These are phyloP conservation scores for Xylaria sp. DNA, from an alignment of 2,329 filamentous ascomycete species.

Conservation along the genomic window DNA sequence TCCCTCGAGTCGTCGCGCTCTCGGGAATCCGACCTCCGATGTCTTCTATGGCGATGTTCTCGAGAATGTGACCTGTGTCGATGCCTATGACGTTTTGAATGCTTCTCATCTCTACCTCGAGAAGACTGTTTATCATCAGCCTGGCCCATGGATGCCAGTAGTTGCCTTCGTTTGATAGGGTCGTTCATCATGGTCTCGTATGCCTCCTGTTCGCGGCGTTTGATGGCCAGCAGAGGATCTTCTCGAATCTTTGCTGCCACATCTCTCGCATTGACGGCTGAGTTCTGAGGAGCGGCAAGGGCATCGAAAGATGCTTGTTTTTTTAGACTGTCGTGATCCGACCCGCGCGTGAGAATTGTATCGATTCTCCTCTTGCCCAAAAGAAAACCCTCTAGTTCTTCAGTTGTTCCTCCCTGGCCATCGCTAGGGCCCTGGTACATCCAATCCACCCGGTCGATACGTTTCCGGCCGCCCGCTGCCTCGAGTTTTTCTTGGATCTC, in stretches of 20 bases:
- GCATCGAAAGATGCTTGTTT: slow-evolving; percentile 73
- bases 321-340: slow-evolving; percentile 81
- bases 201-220: slow-evolving; percentile 86
- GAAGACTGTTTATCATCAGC: slow-evolving; percentile 56
- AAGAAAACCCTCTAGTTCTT: slow-evolving; percentile 94
- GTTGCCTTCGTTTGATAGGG: slow-evolving; percentile 71
- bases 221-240: slow-evolving; percentile 92
- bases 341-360: slow-evolving; percentile 79
- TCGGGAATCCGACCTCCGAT: slow-evolving; percentile 51
- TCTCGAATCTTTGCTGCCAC: slow-evolving; percentile 87
- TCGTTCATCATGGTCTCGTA: slow-evolving; percentile 85
- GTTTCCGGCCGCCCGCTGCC: slow-evolving; percentile 82
- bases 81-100: slow-evolving; percentile 54
- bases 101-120: slow-evolving; percentile 56
- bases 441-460: slow-evolving; percentile 90
- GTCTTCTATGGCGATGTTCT: slow-evolving; percentile 54
- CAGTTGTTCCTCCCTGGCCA: slow-evolving; percentile 78
- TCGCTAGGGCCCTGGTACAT: slow-evolving; percentile 92
- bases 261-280: slow-evolving; percentile 78
- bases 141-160: slow-evolving; percentile 72
- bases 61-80: slow-evolving; percentile 49
- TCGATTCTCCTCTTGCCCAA: slow-evolving; percentile 94
- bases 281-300: slow-evolving; percentile 69
- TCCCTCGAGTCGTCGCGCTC: slow-evolving; percentile 54
- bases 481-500: slow-evolving; percentile 92